These are phyloP conservation scores for Trifolium repens DNA, from an alignment of 306 rosid genomes.

Conservation along the genomic window DNA sequence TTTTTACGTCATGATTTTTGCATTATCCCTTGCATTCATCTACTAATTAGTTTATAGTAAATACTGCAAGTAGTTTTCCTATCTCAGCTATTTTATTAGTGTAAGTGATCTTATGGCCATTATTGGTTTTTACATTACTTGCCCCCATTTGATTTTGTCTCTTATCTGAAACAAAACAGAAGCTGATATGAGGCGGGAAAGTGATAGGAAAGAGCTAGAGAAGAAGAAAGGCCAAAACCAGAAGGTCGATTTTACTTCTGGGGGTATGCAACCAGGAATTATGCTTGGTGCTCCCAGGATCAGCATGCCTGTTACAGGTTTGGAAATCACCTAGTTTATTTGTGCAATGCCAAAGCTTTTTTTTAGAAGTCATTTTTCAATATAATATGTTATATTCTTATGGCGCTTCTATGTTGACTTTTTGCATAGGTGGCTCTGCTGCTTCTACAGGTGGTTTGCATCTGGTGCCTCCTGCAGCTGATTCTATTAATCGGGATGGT, in stretches of 20 bases:
- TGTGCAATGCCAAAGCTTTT: constrained; percentile 38
- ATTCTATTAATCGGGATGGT: constrained; percentile 65
- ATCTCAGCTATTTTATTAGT: constrained; percentile 8
- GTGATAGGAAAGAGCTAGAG: constrained; percentile 83
- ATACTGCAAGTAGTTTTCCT: constrained; percentile 3
- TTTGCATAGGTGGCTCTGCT: constrained; percentile 55
- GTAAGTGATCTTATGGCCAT: constrained; percentile 1
- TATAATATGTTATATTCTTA: constrained; percentile 30
- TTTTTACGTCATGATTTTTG: constrained; percentile 9
- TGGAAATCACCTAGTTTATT: constrained; percentile 26
- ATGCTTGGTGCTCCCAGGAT: constrained; percentile 53
- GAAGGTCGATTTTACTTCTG: constrained; percentile 68
- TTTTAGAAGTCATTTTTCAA: constrained; percentile 19
- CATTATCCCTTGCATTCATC: constrained; percentile 16
- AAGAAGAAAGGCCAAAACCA: constrained; percentile 60
- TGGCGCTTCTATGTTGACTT: constrained; percentile 31
- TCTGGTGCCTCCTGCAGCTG: constrained; percentile 54
- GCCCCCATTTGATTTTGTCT: constrained; percentile 34
- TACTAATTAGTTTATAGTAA: constrained; percentile 2
- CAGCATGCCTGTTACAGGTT: constrained; percentile 59
- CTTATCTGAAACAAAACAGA: constrained; percentile 54
- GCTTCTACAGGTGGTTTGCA: constrained; percentile 54
- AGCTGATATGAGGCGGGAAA: constrained; percentile 82
- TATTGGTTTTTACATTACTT: background rate
- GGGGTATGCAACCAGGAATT: constrained; percentile 67